phyloP scores from a whole-genome alignment of 2,329 filamentous ascomycete species.

The Verticillium isaacii region DNA sequence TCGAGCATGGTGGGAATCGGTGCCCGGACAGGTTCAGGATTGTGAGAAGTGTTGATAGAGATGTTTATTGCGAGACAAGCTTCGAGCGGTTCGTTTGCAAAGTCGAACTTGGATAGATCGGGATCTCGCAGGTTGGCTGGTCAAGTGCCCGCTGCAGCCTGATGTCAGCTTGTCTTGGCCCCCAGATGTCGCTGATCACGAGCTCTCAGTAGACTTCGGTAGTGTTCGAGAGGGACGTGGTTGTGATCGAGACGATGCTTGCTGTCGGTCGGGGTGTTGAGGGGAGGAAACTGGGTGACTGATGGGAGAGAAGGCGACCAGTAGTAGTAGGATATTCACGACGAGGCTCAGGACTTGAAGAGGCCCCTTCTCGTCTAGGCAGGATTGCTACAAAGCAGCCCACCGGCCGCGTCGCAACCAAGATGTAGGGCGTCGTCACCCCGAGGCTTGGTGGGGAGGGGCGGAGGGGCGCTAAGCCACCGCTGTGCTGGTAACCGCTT shows the following conservation, averaged over 20 bases:
- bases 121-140: not conserved
- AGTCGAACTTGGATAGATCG: not conserved
- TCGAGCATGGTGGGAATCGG: conserved; percentile 64
- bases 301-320: not conserved
- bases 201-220: too few relatives aligned
- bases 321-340: not conserved
- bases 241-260: too few relatives aligned
- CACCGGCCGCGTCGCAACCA: not conserved
- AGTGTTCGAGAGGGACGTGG: too few relatives aligned
- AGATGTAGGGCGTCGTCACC: not conserved
- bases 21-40: not conserved
- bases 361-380: not conserved
- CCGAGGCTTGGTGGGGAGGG: not conserved
- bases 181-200: not conserved
- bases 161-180: not conserved
- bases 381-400: not conserved
- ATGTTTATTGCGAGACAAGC: too few relatives aligned
- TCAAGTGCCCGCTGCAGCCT: not conserved
- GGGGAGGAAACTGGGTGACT: not conserved
- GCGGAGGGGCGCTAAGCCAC: not conserved
- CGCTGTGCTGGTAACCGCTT: not conserved
- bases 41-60: not conserved
- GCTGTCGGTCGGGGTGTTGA: too few relatives aligned
- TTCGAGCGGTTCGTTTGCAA: not conserved
- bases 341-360: not conserved